A percentile compares a stretch with the other conserved stretches of the same genome.
phyloP scores from a whole-genome alignment of 345 rosid species.

The Mallotus nudiflorus region DNA sequence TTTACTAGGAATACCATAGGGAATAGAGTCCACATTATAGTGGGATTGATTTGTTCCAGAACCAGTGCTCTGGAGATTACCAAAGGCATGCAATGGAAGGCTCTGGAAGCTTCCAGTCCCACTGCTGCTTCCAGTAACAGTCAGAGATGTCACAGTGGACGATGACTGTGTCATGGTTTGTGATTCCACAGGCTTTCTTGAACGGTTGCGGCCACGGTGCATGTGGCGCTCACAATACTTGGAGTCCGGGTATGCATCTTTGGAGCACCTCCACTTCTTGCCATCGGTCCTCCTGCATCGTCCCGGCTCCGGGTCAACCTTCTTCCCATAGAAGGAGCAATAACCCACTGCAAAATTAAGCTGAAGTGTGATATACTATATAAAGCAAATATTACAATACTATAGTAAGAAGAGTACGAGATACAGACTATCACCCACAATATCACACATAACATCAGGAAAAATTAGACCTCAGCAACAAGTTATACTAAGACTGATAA shows the following conservation, averaged over 20 bases:
- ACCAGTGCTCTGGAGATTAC: constrained; percentile 33
- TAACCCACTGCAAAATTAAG: constrained; percentile 43
- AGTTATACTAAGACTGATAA: not conserved
- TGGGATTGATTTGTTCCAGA: constrained; percentile 40
- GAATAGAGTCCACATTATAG: constrained; percentile 44
- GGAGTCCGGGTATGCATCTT: constrained; percentile 57
- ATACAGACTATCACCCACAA: not conserved
- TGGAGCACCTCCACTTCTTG: constrained; percentile 42
- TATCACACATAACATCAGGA: constrained; percentile 14
- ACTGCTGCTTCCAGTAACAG: constrained; percentile 40
- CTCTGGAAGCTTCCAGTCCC: constrained; percentile 39
- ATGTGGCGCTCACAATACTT: constrained; percentile 99
- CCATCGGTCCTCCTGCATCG: constrained; percentile 40
- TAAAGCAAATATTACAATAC: constrained; percentile 8
- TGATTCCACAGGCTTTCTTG: constrained; percentile 99
- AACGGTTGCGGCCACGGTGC: constrained; percentile 99
- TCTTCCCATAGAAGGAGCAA: constrained; percentile 52
- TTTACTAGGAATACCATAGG: constrained; percentile 54
- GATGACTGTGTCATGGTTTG: constrained; percentile 50
- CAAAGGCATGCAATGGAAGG: constrained; percentile 39
- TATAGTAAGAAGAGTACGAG: constrained; percentile 1
- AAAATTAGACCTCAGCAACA: not conserved
- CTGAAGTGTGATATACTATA: constrained; percentile 13
- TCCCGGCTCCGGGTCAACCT: constrained; percentile 39
- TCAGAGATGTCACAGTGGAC: constrained; percentile 42